Conservation (phyloP, 805 yeast genomes). For the Priceomyces melissophilus region DNA sequence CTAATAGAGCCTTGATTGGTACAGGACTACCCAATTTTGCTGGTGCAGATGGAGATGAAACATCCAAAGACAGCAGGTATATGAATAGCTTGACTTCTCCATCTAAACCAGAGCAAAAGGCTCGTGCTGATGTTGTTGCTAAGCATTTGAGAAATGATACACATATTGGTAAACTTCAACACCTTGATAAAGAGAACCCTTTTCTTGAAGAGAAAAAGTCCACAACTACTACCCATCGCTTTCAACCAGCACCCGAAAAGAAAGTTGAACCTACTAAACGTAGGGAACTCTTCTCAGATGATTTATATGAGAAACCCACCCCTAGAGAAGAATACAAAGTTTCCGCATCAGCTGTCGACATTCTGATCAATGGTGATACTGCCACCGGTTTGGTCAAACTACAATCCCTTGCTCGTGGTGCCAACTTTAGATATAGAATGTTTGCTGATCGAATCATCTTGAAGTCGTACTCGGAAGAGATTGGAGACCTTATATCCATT, state of each 20-base stretch:
- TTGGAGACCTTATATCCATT: slow-evolving; percentile 47
- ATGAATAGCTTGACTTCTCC: slow-evolving; percentile 21
- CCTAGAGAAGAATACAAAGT: background rate
- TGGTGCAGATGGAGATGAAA: slow-evolving; percentile 31
- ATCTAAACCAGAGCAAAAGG: slow-evolving; percentile 3
- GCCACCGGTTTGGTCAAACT: slow-evolving; percentile 30
- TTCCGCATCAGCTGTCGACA: background rate
- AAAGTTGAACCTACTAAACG: background rate
- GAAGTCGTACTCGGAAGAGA: slow-evolving; percentile 50
- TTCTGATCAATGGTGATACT: background rate
- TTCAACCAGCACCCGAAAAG: background rate
- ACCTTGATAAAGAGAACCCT: background rate
- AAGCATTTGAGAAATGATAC: background rate
- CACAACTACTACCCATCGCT: background rate
- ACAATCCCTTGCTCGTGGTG: slow-evolving; percentile 72
- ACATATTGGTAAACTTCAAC: background rate
- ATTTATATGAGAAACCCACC: background rate
- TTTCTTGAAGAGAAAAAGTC: background rate
- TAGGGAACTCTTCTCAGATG: too few relatives aligned
- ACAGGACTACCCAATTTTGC: slow-evolving; percentile 73
- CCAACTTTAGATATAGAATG: slow-evolving; percentile 58
- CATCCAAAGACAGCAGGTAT: slow-evolving; percentile 13
- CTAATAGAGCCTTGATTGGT: slow-evolving; percentile 68
- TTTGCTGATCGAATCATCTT: slow-evolving; percentile 63
- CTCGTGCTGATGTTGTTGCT: slow-evolving; percentile 2